Percentiles rank a stretch among this genome's conserved stretches.
Evolutionary conservation across 371 early-diverging fungal species (phyloP).

Genomic region (Parasitella parasitica): DNA sequence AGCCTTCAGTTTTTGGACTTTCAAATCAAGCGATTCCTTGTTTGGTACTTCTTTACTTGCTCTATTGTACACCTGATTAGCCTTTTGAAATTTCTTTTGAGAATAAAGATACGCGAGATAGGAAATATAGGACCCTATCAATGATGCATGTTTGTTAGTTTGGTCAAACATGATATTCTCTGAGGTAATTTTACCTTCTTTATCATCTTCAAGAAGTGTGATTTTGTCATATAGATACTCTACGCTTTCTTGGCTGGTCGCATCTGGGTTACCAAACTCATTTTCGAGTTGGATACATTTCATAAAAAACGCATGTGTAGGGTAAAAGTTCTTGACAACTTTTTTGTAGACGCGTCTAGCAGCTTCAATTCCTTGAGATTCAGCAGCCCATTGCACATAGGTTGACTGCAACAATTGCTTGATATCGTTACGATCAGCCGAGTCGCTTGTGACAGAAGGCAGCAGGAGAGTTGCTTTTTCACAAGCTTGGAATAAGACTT

Average conservation of each 20-base stretch:
- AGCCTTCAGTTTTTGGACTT: constrained; percentile 18
- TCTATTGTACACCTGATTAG: constrained; percentile 60
- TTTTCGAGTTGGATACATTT: constrained; percentile 63
- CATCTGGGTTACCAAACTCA: constrained; percentile 28
- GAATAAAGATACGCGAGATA: constrained; percentile 63
- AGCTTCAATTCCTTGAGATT: constrained; percentile 48
- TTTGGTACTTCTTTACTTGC: constrained; percentile 61
- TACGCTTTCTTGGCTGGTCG: constrained; percentile 18
- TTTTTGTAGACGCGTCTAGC: constrained; percentile 53
- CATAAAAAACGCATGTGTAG: constrained; percentile 59
- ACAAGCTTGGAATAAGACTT: constrained; percentile 46
- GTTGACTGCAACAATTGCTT: constrained; percentile 47
- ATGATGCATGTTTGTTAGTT: neutral
- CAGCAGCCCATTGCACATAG: constrained; percentile 50
- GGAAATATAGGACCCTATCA: constrained; percentile 58
- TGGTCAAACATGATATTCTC: too few relatives aligned
- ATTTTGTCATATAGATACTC: constrained; percentile 64
- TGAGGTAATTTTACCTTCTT: constrained; percentile 45
- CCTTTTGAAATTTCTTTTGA: constrained; percentile 45
- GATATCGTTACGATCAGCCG: constrained; percentile 45
- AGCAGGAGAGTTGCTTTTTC: constrained; percentile 43
- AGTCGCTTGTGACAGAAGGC: constrained; percentile 45
- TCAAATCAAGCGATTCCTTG: constrained; percentile 52
- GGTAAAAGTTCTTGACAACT: constrained; percentile 57
- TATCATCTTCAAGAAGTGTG: constrained; percentile 46